phyloP scores from a whole-genome alignment of 2,329 filamentous ascomycete genomes.

The Dactylella cylindrospora region DNA sequence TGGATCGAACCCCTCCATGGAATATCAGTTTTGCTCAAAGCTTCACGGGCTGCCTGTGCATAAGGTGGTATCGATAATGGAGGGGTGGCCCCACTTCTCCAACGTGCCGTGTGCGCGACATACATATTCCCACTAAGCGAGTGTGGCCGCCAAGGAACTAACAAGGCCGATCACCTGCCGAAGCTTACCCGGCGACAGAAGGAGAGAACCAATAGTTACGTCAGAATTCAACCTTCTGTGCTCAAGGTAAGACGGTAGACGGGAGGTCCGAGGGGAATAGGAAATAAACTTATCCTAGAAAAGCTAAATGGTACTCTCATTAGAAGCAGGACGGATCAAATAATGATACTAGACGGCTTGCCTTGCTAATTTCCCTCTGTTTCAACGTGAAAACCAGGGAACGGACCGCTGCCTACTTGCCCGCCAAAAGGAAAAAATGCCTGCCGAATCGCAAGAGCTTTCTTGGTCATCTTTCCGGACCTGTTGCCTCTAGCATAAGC shows the following conservation, averaged over 20 bases:
- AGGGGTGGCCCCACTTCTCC: slow-evolving; percentile 38
- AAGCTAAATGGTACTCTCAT: no score
- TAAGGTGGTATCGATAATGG: slow-evolving; percentile 40
- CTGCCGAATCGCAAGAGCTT: no score
- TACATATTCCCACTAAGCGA: slow-evolving; percentile 39
- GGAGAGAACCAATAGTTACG: slow-evolving; percentile 36
- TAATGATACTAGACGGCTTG: no score
- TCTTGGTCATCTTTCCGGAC: no score
- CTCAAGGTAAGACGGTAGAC: slow-evolving; percentile 27
- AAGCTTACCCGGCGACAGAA: slow-evolving; percentile 34
- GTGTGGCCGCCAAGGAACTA: slow-evolving; percentile 26
- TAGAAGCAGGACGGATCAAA: no score
- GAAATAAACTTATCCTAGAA: no score
- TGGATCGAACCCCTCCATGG: slow-evolving; percentile 17
- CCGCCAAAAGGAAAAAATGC: no score
- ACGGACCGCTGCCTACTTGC: slow-evolving; percentile 1
- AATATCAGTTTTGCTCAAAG: slow-evolving; percentile 37
- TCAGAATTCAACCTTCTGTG: slow-evolving; percentile 17
- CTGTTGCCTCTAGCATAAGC: no score
- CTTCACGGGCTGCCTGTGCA: slow-evolving; percentile 12
- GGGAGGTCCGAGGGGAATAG: slow-evolving; percentile 19
- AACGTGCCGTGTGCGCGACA: slow-evolving; percentile 41
- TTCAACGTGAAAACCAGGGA: no score
- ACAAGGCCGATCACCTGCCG: slow-evolving; percentile 38
- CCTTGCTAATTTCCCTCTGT: no score